phyloP scores from a whole-genome alignment of 2,329 filamentous ascomycete species.

The Nemania abortiva region DNA sequence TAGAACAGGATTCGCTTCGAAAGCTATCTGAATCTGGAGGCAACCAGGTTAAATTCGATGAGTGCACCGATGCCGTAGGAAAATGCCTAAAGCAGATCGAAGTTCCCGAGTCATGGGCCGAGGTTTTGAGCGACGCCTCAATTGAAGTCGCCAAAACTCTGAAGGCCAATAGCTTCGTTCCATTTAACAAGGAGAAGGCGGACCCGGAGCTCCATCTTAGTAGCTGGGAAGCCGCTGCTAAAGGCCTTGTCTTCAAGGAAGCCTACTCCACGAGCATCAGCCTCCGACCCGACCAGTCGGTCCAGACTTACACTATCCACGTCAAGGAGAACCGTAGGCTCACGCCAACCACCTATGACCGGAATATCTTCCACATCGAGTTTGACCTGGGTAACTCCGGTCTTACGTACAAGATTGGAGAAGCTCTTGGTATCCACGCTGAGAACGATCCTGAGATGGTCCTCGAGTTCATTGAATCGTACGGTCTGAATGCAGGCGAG shows the following conservation, averaged over 20 bases:
- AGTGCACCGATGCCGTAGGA: conserved; percentile 75
- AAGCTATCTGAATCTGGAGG: conserved; percentile 74
- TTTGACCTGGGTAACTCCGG: conserved; percentile 94
- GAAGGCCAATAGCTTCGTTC: conserved; percentile 82
- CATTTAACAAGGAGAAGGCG: conserved; percentile 80
- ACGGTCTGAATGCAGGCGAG: conserved; percentile 84
- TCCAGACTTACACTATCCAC: conserved; percentile 87
- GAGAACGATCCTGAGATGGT: conserved; percentile 89
- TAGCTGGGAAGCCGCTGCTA: conserved; percentile 86
- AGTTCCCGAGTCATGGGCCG: conserved; percentile 83
- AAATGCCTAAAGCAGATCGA: conserved; percentile 79
- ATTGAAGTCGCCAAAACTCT: conserved; percentile 72
- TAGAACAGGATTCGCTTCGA: conserved; percentile 71
- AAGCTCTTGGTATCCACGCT: conserved; percentile 95
- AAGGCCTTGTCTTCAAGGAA: conserved; percentile 93
- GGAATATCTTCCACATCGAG: conserved; percentile 99
- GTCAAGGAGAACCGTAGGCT: conserved; percentile 97
- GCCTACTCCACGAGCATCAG: conserved; percentile 80
- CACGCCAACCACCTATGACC: conserved; percentile 88
- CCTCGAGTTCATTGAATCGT: conserved; percentile 87
- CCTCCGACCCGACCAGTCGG: conserved; percentile 86
- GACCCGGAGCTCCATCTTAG: conserved; percentile 75
- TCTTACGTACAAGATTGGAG: conserved; percentile 95
- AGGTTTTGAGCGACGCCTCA: conserved; percentile 70
- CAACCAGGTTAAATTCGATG: conserved; percentile 61